Conservation (phyloP, 2,329 filamentous ascomycete species). For the Phialocephala subalpina region DNA sequence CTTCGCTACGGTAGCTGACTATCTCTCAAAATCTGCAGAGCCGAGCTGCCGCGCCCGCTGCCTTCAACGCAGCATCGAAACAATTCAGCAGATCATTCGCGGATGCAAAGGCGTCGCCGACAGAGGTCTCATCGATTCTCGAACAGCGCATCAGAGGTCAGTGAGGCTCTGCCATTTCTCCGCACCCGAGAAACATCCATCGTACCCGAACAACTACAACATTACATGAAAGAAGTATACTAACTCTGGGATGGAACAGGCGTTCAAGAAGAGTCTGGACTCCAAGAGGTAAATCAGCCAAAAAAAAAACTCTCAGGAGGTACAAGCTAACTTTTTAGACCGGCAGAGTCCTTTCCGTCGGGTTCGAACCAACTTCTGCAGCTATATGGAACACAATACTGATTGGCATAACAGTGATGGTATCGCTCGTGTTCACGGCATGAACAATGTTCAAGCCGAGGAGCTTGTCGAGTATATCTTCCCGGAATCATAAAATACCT, state of each 20-base stretch:
- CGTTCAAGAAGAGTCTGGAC: conserved; percentile 94
- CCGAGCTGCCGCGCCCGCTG: conserved; percentile 85
- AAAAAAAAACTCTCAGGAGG: too few relatives aligned
- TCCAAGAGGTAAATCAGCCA: too few relatives aligned
- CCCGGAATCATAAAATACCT: conserved; percentile 11
- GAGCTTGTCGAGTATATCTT: conserved; percentile 96
- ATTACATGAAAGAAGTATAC: too few relatives aligned
- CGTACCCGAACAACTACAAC: too few relatives aligned
- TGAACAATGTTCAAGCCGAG: conserved; percentile 99
- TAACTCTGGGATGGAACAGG: conserved; percentile 44
- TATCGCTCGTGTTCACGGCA: conserved; percentile 99
- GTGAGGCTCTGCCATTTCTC: too few relatives aligned
- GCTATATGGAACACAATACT: conserved; percentile 27
- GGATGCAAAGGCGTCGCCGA: conserved; percentile 94
- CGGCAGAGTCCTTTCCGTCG: conserved; percentile 97
- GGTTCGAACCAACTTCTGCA: conserved; percentile 68
- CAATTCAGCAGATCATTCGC: conserved; percentile 82
- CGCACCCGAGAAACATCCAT: too few relatives aligned
- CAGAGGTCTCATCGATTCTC: conserved; percentile 97
- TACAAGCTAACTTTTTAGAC: too few relatives aligned
- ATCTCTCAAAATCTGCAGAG: conserved; percentile 72
- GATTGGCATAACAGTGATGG: conserved; percentile 76
- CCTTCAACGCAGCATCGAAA: conserved; percentile 73
- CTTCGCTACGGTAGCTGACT: conserved; percentile 62
- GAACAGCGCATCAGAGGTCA: conserved; percentile 92